These are phyloP conservation scores for Zygosaccharomyces kombuchaensis DNA, from an alignment of 805 yeast genomes.

Conservation along the genomic window DNA sequence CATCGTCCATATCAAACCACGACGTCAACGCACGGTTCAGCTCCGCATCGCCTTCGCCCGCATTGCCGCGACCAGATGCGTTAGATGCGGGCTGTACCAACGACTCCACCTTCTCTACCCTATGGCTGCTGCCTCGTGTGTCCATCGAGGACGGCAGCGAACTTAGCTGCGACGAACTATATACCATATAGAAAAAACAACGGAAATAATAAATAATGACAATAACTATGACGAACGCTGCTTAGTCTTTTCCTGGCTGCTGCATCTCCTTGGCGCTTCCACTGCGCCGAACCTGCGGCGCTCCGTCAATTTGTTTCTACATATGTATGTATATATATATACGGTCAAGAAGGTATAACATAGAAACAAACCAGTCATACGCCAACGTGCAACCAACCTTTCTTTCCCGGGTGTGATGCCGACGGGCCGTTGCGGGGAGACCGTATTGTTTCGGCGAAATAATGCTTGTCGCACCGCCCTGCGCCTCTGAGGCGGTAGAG, in stretches of 20 bases:
- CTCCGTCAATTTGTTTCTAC: too few relatives aligned
- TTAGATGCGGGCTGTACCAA: background rate
- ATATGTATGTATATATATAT: too few relatives aligned
- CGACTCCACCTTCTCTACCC: too few relatives aligned
- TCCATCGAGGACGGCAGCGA: background rate
- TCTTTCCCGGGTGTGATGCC: too few relatives aligned
- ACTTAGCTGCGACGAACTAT: background rate
- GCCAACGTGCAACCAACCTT: too few relatives aligned
- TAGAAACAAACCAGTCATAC: too few relatives aligned
- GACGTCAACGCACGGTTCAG: slow-evolving; percentile 19
- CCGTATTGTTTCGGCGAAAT: too few relatives aligned
- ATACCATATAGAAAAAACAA: background rate
- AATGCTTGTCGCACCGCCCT: too few relatives aligned
- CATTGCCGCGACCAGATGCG: background rate
- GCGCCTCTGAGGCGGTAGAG: too few relatives aligned
- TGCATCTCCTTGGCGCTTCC: background rate
- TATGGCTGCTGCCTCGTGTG: background rate
- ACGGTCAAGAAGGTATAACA: too few relatives aligned
- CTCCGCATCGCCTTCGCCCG: background rate
- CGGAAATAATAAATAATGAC: background rate
- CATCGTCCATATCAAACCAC: slow-evolving; percentile 32
- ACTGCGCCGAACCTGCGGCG: too few relatives aligned
- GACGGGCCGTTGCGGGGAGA: too few relatives aligned
- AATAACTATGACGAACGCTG: background rate
- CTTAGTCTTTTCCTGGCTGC: background rate